Base-by-base conservation (phyloP, 139 green algal genomes). In the Volvox reticuliferus region DNA sequence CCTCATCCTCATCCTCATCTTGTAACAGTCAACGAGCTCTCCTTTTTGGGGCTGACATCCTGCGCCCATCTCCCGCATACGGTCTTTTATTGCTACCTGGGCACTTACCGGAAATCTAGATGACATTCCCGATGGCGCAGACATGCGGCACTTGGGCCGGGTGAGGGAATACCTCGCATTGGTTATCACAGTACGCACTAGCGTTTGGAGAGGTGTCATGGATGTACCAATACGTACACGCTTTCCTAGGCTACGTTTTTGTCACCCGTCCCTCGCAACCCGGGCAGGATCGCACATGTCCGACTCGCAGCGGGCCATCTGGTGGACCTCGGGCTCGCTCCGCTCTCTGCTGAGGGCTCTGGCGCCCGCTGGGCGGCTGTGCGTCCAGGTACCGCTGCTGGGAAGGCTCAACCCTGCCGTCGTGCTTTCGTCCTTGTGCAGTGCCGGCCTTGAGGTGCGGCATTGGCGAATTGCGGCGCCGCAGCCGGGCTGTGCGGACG, bases 311-410 rank as follows among this genome's bases (percentile, higher is more conserved):
- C 37, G 30, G 20, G n/a, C 30, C 14, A 20, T 67, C 87, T 92
- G 89, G 87, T 92, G 69, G 80, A 79, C 37, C 19, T 30, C 36
- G 26, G 90, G 30, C 18, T 86, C 86, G 35, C 26, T 93, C 63
- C 28, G n/a, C 21, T 87, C 95, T 62, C 73, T 93, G 75, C 76
- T 73, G 89, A 28, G 50, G 12, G 91, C 93, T 79, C 86, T 96
- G 65, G 91, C 73, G 80, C 89, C 92, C 0, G 92, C 91, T 2
- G 94, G 94, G 0, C 36, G 68, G 50, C 65, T 96, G 65, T 94
- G 91, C 32, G 71, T 88, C 19, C 90, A 96, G 81, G 93, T 92
- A 73, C 68, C 76, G 18, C 62, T 79, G 50, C 17, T 37, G 36
- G 62, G 6, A 24, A 36, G 21, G 2, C 3, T 87, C 65, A 91